Evolutionary conservation across 2,329 filamentous ascomycete genomes (phyloP).

Genomic region (Endothia cerciana): DNA sequence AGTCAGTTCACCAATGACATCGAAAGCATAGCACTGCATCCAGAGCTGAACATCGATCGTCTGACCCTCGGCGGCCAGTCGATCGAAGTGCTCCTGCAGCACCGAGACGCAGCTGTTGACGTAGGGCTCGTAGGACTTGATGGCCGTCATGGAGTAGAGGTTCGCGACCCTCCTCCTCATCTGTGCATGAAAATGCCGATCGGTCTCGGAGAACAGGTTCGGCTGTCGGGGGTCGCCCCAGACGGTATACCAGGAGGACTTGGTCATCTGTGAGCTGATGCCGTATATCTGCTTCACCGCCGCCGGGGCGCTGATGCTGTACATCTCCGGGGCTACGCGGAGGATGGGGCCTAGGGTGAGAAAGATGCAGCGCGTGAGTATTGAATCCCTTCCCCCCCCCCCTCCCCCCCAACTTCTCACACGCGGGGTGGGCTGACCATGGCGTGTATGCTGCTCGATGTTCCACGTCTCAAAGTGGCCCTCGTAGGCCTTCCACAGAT

Average conservation of each 20-base stretch:
- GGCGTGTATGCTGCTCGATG: conserved; percentile 8
- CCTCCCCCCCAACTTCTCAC: too few species aligned
- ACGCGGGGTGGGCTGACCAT: not conserved
- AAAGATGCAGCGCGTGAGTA: too few species aligned
- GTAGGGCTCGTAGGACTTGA: conserved; percentile 14
- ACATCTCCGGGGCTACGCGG: conserved; percentile 12
- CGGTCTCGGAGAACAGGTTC: conserved; percentile 2
- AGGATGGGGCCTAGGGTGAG: conserved; percentile 9
- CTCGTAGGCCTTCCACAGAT: not conserved
- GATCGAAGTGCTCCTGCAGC: conserved; percentile 5
- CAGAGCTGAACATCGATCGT: conserved; percentile 2
- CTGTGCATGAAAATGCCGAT: not conserved
- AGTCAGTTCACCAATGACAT: conserved; percentile 14
- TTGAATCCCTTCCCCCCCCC: too few species aligned
- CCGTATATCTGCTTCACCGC: conserved; percentile 14
- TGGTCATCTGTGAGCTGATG: not conserved
- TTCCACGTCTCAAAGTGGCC: conserved; percentile 12
- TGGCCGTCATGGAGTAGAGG: conserved; percentile 14
- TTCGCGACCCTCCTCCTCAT: conserved; percentile 6
- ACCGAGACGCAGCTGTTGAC: conserved; percentile 9
- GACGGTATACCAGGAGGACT: conserved; percentile 5
- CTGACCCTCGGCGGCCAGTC: not conserved
- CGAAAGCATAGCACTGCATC: conserved; percentile 9
- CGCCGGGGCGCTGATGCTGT: conserved; percentile 3
- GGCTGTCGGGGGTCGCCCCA: conserved; percentile 4